Percentiles rank a stretch among this genome's conserved stretches.
phyloP scores from a whole-genome alignment of 495 filamentous ascomycete genomes.

The Penicillium cinerascens region DNA sequence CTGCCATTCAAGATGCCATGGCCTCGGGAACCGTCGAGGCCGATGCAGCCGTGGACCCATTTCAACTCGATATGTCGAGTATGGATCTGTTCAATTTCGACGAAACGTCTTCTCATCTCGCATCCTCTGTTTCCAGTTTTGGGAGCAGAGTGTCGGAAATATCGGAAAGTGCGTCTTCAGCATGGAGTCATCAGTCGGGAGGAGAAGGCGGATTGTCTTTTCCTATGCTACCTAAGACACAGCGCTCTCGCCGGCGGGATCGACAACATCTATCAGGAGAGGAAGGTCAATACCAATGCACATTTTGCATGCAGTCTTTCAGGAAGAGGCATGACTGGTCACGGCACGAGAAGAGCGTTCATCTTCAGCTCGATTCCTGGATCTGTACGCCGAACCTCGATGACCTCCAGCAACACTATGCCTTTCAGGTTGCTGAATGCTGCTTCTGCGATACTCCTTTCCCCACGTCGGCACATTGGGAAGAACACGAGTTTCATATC shows the following conservation, averaged over 20 bases:
- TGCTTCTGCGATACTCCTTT: conserved; percentile 62
- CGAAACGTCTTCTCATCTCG: conserved; percentile 23
- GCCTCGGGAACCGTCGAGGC: conserved; percentile 56
- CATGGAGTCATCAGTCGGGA: conserved; percentile 46
- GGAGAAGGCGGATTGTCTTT: conserved; percentile 30
- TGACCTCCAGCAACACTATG: conserved; percentile 10
- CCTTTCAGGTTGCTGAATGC: conserved; percentile 45
- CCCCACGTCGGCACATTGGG: conserved; percentile 59
- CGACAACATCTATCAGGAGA: conserved; percentile 50
- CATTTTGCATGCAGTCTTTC: conserved; percentile 79
- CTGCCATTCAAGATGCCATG: conserved; percentile 35
- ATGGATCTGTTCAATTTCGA: conserved; percentile 26
- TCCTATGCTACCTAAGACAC: conserved; percentile 11
- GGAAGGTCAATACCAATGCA: conserved; percentile 62
- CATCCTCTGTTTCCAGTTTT: conserved; percentile 30
- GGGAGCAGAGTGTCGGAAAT: conserved; percentile 31
- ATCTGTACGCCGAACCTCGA: conserved; percentile 50
- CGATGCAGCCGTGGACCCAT: conserved; percentile 51
- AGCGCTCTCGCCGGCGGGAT: conserved; percentile 37
- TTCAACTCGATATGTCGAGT: conserved; percentile 24
- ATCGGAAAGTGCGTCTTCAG: conserved; percentile 33
- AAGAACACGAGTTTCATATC: conserved; percentile 65
- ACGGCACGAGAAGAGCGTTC: conserved; percentile 77
- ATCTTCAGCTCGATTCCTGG: conserved; percentile 75
- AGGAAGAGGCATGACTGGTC: conserved; percentile 83